A percentile compares a stretch with the other conserved stretches of the same genome.
Conservation (phyloP, 306 rosid genomes). For the Crotalaria pallida region DNA sequence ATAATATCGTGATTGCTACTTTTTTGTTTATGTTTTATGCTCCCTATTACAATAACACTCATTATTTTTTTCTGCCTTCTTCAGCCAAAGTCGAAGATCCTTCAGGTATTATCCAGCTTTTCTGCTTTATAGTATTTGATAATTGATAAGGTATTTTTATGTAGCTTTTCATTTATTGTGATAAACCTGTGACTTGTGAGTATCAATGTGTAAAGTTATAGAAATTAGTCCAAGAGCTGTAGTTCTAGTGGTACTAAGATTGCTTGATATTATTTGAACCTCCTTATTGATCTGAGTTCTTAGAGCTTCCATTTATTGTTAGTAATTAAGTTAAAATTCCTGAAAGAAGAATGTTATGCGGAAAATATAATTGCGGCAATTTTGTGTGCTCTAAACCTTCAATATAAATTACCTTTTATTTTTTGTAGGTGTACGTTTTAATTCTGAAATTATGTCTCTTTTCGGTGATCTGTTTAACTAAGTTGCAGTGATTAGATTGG, state of each 20-base stretch:
- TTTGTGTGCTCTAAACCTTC: background rate
- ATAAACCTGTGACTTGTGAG: background rate
- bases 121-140: constrained; percentile 1
- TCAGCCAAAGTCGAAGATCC: constrained; percentile 58
- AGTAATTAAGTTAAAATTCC: background rate
- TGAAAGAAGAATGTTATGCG: background rate
- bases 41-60: constrained; percentile 20
- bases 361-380: background rate
- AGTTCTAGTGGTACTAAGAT: background rate
- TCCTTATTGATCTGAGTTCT: background rate
- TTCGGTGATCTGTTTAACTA: background rate
- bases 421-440: background rate
- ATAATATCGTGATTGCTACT: background rate
- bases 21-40: background rate
- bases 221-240: background rate
- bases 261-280: too few species aligned
- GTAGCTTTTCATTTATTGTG: background rate
- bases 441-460: background rate
- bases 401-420: background rate
- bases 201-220: background rate
- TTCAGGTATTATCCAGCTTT: constrained; percentile 43
- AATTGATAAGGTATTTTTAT: background rate
- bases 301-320: background rate
- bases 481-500: background rate
- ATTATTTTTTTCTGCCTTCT: constrained; percentile 37